Evolutionary conservation across 164 flowering plant species (phyloP).

Genomic region (Saururus chinensis): DNA sequence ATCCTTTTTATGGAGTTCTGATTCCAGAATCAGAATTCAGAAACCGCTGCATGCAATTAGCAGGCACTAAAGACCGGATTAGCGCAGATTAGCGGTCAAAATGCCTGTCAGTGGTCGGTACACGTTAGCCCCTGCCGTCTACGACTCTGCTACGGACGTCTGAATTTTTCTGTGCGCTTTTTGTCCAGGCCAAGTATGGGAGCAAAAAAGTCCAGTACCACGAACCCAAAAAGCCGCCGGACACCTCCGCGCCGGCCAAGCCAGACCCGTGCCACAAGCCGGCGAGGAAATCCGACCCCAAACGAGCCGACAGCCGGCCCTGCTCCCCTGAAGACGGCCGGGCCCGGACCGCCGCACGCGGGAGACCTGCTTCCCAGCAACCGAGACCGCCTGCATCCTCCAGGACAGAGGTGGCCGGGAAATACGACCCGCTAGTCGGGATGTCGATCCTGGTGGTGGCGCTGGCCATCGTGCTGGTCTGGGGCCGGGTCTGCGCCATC

Average conservation of each 20-base stretch:
- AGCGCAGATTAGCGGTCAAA: too few species aligned
- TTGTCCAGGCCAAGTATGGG: conserved; percentile 1
- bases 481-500: conserved; percentile 59
- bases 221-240: neutral
- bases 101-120: too few species aligned
- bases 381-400: neutral
- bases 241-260: neutral
- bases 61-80: too few species aligned
- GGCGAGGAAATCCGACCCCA: neutral
- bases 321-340: conserved; percentile 1
- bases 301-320: neutral
- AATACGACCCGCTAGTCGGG: conserved; percentile 23
- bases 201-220: neutral
- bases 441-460: conserved; percentile 37
- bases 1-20: too few species aligned
- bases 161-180: neutral
- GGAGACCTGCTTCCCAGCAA: neutral
- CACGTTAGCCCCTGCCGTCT: too few species aligned
- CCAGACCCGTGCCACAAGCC: neutral
- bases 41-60: too few species aligned
- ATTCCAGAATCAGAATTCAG: too few species aligned
- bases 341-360: neutral
- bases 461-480: conserved; percentile 32
- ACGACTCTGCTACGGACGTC: too few species aligned
- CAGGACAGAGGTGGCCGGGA: neutral